Base-by-base conservation (phyloP, 2,329 filamentous ascomycete species). In the Penicillium sp. region DNA sequence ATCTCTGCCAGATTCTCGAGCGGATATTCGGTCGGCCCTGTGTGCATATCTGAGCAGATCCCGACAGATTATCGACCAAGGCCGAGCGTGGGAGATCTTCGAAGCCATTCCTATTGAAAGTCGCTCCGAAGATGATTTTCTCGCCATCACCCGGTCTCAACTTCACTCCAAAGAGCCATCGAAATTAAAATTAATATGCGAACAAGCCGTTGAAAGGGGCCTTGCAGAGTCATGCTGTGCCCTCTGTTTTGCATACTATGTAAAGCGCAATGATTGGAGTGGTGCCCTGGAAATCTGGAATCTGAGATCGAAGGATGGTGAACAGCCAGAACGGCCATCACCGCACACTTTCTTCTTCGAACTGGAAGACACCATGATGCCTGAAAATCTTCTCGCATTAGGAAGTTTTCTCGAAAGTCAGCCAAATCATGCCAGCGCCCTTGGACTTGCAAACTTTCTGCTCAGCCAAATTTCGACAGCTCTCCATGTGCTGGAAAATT, bases 11-110 rank as follows among this genome's bases (percentile, higher is more conserved):
- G 44, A 56, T 12, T 33, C 55, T 22, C 5, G 9, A 22, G 5
- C 18, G 9, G 9, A 9, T 9, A 22, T 22, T 25, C 54, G 45
- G 18, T 49, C 54, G 16, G 45, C 48, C 31, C 46, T 66, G 22
- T 60, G 70, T 35, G 47, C 47, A 5, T 67, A 64, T 46, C 46
- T 74, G 9, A 61, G 63, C 6, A 48, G 44, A n/a, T 72, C 71
- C 8, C 41, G 50, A 28, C 46, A 56, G 9, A 23, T 52, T 2
- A 32, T 62, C 15, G 65, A 75, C 50, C 57, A 65, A 10, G 61
- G 63, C 39, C 66, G 70, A 31, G 59, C 64, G 12, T 59, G 68
- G 32, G 44, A 60, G n/a, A 42, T 77, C 6, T 77, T 77, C 48
- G 52, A 68, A 18, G 40, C 47, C 3, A 63, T 75, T 16, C 51